phyloP scores from a whole-genome alignment of 2,329 filamentous ascomycete species.

The Pseudocercospora fuligena region DNA sequence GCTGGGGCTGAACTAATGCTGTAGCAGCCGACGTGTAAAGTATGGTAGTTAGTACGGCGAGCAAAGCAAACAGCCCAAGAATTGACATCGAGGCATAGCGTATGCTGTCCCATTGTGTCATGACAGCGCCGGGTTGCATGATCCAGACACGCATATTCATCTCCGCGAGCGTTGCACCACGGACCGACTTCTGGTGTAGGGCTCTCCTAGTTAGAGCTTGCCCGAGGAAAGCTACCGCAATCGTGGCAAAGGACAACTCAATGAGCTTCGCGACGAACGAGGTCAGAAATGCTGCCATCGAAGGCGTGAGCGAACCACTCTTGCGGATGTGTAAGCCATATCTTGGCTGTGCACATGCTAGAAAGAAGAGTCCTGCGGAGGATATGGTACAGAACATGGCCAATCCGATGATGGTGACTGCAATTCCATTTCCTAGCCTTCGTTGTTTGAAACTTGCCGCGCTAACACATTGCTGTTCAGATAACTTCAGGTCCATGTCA shows the following conservation, averaged over 20 bases:
- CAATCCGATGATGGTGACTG: too few relatives aligned
- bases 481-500: too few relatives aligned
- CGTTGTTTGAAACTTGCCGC: too few relatives aligned
- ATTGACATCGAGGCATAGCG: conserved; percentile 67
- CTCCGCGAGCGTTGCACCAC: conserved; percentile 74
- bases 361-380: too few relatives aligned
- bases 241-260: conserved; percentile 77
- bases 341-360: too few relatives aligned
- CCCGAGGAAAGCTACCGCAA: conserved; percentile 75
- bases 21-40: conserved; percentile 79
- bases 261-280: conserved; percentile 75
- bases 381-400: too few relatives aligned
- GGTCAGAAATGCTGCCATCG: conserved; percentile 69
- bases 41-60: conserved; percentile 68
- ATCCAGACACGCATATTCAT: conserved; percentile 77
- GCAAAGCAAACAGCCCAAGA: conserved; percentile 67
- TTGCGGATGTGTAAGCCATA: too few relatives aligned
- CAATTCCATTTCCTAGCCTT: too few relatives aligned
- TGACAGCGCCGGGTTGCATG: conserved; percentile 63
- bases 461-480: too few relatives aligned
- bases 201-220: conserved; percentile 75
- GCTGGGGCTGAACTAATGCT: conserved; percentile 74
- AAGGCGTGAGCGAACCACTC: conserved; percentile 46
- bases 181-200: conserved; percentile 55
- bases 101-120: conserved; percentile 70